Evolutionary conservation across 306 rosid genomes (phyloP), one percentile per base, ranked within the genome.

Genomic region (Castanea sativa): DNA sequence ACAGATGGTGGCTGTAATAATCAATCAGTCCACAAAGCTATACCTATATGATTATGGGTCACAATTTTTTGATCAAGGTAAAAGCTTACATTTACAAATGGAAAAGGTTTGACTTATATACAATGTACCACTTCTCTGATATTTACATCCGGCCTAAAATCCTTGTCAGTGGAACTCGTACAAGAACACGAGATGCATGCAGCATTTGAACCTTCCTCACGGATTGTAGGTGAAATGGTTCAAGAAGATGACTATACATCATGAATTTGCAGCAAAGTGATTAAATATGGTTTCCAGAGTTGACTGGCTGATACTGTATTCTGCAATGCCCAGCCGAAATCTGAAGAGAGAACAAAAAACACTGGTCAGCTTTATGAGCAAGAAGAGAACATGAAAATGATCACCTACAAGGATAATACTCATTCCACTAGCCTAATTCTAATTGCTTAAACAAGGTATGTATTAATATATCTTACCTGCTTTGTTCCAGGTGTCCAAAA

Each of bases 261-360:
- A 91, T 7, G 92, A 79, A 67, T 85, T 89, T 20, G 97, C 93
- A 12, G 98, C 98, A 84, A 94, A 92, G 85, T 94, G 97, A 75
- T 92, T 94, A 75, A 94, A 94, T 79, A 94, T 94, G 5, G 98
- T 92, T 81, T 94, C 97, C 3, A 92, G 86, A 67, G 97, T 94
- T 38, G 98, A 94, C 76, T 92, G 97, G 86, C 98, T 91, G 74
- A 94, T 82, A 83, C 98, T 94, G 88, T 94, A 94, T 80, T 94
- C 98, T 2, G 97, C 95, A 75, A 94, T 85, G 76, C 91, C 97
- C 59, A 92, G 89, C 75, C 68, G 75, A 55, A 71, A 76, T 82
- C 98, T 94, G 93, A 56, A 74, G 56, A 75, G 71, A 79, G 49
- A 38, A 43, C 43, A 79, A 30, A 73, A 79, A 75, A 81, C 58